phyloP scores from a whole-genome alignment of 2,329 filamentous ascomycete genomes.

The Periconia sp. region DNA sequence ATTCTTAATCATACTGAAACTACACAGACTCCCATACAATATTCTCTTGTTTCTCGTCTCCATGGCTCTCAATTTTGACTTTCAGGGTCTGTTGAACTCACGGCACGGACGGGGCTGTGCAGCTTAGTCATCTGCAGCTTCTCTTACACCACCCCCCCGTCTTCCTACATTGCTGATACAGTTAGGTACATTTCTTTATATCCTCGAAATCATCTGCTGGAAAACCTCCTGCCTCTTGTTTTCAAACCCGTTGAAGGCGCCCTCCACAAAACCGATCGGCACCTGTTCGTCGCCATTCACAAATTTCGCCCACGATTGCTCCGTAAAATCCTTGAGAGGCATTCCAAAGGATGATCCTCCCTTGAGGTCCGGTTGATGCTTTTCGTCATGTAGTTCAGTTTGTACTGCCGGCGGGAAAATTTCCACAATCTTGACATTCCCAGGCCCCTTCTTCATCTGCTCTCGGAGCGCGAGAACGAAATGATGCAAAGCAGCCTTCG shows the following conservation, averaged over 20 bases:
- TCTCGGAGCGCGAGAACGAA: slow-evolving; percentile 55
- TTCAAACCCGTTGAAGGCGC: slow-evolving; percentile 51
- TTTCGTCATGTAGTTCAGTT: slow-evolving; percentile 58
- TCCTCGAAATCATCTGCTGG: slow-evolving; percentile 15
- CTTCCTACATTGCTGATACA: background rate
- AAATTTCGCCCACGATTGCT: slow-evolving; percentile 53
- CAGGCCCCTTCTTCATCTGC: slow-evolving; percentile 50
- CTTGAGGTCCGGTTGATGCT: slow-evolving; percentile 57
- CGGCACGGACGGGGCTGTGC: background rate
- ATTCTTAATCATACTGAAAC: too few species aligned
- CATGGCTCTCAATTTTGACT: too few species aligned
- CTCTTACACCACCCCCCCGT: background rate
- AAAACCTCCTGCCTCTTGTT: slow-evolving; percentile 48
- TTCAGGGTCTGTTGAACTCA: background rate
- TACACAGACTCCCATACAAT: too few species aligned
- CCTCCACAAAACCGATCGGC: slow-evolving; percentile 49
- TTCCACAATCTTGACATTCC: slow-evolving; percentile 57
- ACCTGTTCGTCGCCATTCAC: slow-evolving; percentile 55
- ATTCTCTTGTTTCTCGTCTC: too few species aligned
- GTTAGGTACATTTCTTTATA: too few species aligned
- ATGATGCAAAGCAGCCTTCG: slow-evolving; percentile 59
- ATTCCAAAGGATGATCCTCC: slow-evolving; percentile 55
- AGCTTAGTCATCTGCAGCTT: background rate
- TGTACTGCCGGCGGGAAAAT: slow-evolving; percentile 59
- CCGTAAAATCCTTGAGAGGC: slow-evolving; percentile 55